phyloP scores from a whole-genome alignment of 352 stramenopile species.

The Phytophthora macrochlamydospora region DNA sequence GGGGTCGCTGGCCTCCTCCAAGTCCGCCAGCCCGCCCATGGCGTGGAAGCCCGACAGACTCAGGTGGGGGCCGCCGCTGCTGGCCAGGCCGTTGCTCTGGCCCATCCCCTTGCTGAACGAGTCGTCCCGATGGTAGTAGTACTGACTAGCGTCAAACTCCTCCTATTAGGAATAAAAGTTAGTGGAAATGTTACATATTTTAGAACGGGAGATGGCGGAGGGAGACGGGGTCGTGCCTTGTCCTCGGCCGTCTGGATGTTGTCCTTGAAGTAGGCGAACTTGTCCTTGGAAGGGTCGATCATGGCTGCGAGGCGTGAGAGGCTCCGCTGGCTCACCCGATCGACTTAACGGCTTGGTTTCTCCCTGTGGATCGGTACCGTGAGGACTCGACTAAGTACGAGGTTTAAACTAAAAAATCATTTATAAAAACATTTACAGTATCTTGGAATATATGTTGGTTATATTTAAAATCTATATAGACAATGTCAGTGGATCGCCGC shows the following conservation, averaged over 20 bases:
- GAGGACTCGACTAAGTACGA: too few relatives aligned
- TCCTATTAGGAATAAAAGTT: conserved; percentile 31
- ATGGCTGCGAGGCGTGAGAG: conserved; percentile 26
- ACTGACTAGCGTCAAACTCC: conserved; percentile 88
- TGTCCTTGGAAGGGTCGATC: conserved; percentile 90
- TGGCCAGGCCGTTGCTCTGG: conserved; percentile 26
- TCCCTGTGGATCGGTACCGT: too few relatives aligned
- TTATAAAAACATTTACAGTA: too few relatives aligned
- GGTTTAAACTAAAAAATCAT: too few relatives aligned
- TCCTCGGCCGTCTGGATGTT: conserved; percentile 90
- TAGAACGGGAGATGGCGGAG: background rate
- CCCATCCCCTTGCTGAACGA: conserved; percentile 48
- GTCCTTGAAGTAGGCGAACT: conserved; percentile 91
- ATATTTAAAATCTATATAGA: too few relatives aligned
- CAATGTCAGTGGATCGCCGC: too few relatives aligned
- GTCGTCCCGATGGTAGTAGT: conserved; percentile 89
- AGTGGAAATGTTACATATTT: background rate
- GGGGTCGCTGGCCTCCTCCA: conserved; percentile 30
- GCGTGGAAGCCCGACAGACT: conserved; percentile 58
- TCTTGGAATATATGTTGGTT: too few relatives aligned
- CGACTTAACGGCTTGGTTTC: too few relatives aligned
- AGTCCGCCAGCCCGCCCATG: conserved; percentile 43
- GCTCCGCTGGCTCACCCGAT: too few relatives aligned
- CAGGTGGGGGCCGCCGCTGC: conserved; percentile 31
- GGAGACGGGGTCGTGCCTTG: conserved; percentile 46